A percentile compares a stretch with the other conserved stretches of the same genome.
phyloP scores from a whole-genome alignment of 305 asterid genomes.

The Euphrasia arctica region DNA sequence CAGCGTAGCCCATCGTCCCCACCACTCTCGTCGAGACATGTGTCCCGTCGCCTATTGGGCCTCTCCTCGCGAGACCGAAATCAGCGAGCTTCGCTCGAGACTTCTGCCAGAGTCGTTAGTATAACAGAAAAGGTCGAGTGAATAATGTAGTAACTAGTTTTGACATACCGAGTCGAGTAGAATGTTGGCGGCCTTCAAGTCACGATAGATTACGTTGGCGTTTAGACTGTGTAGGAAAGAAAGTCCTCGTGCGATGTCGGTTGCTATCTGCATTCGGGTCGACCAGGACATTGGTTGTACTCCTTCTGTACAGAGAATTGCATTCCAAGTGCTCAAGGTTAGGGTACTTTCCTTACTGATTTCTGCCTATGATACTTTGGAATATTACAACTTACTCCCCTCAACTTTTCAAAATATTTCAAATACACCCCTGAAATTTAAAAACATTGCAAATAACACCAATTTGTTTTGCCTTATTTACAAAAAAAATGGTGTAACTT shows the following conservation, averaged over 20 bases:
- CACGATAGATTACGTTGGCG: slow-evolving; percentile 40
- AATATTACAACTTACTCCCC: no score
- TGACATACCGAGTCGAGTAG: slow-evolving; percentile 36
- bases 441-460: no score
- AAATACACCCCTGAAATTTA: no score
- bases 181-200: slow-evolving; percentile 42
- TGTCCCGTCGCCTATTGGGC: slow-evolving; percentile 41
- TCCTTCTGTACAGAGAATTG: slow-evolving; percentile 28
- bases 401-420: no score
- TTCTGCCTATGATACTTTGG: no score
- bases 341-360: neutral
- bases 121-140: neutral
- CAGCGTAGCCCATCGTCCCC: slow-evolving; percentile 43
- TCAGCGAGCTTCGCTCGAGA: slow-evolving; percentile 41
- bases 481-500: no score
- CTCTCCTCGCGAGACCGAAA: slow-evolving; percentile 44
- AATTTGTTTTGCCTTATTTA: no score
- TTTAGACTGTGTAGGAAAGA: slow-evolving; percentile 37
- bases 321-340: neutral
- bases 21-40: slow-evolving; percentile 45
- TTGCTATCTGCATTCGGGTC: slow-evolving; percentile 32
- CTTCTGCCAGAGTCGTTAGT: slow-evolving; percentile 23
- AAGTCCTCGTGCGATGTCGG: slow-evolving; percentile 36
- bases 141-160: neutral
- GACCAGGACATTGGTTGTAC: slow-evolving; percentile 40